Conservation (phyloP, 805 yeast species). For the Clavispora carvajalis region DNA sequence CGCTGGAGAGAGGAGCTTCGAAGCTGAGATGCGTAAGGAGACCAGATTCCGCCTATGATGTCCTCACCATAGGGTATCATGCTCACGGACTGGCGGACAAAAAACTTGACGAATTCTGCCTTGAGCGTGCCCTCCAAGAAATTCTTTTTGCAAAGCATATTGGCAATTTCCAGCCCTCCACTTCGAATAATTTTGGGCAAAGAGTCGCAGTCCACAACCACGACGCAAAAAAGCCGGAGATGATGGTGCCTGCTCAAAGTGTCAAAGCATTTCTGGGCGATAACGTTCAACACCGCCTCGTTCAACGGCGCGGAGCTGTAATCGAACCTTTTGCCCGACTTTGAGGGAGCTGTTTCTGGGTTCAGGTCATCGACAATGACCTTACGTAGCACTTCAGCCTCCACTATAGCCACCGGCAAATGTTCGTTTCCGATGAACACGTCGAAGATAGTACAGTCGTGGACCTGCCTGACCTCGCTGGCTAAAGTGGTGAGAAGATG, state of each 20-base stretch:
- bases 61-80: conserved; percentile 73
- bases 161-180: conserved; percentile 90
- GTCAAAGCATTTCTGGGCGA: conserved; percentile 42
- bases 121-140: conserved; percentile 74
- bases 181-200: conserved; percentile 79
- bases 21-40: conserved; percentile 63
- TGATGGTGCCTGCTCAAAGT: conserved; percentile 48
- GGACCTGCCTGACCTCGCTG: conserved; percentile 70
- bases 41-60: conserved; percentile 78
- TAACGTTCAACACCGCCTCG: conserved; percentile 38
- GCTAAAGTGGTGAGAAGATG: conserved; percentile 84
- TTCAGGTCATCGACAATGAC: conserved; percentile 28
- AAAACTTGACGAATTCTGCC: conserved; percentile 80
- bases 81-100: conserved; percentile 56
- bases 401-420: conserved; percentile 80
- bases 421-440: conserved; percentile 72
- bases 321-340: conserved; percentile 14
- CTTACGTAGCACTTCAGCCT: conserved; percentile 48
- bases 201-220: conserved; percentile 74
- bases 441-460: conserved; percentile 91
- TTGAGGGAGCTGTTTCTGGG: conserved; percentile 8
- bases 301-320: conserved; percentile 39
- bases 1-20: conserved; percentile 57
- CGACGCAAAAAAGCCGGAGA: conserved; percentile 74
- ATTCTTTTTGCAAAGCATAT: conserved; percentile 72